Percentiles rank a stretch among this genome's conserved stretches.
Conservation (phyloP, 148 eudicot species). For the Rhododendron simsii region DNA sequence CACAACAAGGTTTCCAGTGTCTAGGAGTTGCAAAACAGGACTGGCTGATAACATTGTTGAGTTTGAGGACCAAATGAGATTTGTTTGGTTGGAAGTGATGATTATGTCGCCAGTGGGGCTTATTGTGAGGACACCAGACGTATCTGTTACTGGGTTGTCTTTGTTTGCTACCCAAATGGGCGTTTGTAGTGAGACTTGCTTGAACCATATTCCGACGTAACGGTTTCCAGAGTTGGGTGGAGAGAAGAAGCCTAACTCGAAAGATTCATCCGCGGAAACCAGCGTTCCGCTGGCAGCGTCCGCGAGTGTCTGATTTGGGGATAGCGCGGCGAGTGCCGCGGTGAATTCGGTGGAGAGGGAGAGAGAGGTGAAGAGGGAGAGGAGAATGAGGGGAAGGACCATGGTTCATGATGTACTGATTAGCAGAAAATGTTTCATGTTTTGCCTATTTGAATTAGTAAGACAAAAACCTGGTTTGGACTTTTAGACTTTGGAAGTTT, state of each 20-base stretch:
- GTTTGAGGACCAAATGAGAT: constrained; percentile 15
- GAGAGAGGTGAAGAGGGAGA: constrained; percentile 7
- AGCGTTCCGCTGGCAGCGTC: constrained; percentile 9
- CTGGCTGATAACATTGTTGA: not conserved
- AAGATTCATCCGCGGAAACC: constrained; percentile 14
- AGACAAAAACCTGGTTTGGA: not conserved
- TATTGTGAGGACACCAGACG: constrained; percentile 18
- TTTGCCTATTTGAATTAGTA: not conserved
- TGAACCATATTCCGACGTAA: constrained; percentile 32
- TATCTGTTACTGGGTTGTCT: constrained; percentile 7
- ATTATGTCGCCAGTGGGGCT: constrained; percentile 10
- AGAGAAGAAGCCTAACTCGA: constrained; percentile 33
- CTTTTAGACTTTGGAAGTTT: not conserved
- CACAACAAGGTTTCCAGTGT: constrained; percentile 32
- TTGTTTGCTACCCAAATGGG: constrained; percentile 26
- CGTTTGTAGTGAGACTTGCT: not conserved
- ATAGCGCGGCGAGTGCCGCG: not conserved
- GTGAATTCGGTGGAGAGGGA: constrained; percentile 2
- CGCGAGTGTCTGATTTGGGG: not conserved
- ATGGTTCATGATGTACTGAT: constrained; percentile 11
- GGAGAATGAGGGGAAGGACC: constrained; percentile 11
- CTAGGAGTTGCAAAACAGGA: constrained; percentile 21
- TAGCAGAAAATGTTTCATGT: not conserved
- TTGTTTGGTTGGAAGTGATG: not conserved
- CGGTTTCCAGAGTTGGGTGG: constrained; percentile 18